Evolutionary conservation across 2,329 filamentous ascomycete genomes (phyloP).

Genomic region (Pseudogymnoascus sp.): DNA sequence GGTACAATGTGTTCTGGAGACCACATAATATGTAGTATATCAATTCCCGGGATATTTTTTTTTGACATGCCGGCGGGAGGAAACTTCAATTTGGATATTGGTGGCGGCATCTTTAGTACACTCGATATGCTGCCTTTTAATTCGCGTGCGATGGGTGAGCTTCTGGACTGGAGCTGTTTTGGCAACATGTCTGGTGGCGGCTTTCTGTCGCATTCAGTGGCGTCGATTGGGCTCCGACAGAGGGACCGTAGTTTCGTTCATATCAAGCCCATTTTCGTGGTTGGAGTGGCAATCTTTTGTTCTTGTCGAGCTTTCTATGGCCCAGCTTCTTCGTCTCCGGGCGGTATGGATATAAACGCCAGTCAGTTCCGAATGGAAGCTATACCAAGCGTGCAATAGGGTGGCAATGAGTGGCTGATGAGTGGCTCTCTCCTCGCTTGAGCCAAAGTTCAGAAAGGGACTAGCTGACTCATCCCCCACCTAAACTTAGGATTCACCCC

Average conservation of each 20-base stretch:
- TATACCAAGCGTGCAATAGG: background rate
- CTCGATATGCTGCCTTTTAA: background rate
- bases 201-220: background rate
- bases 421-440: slow-evolving; percentile 1
- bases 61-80: background rate
- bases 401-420: background rate
- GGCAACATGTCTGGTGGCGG: background rate
- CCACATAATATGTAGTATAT: background rate
- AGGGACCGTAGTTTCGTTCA: background rate
- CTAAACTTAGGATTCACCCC: slow-evolving; percentile 3
- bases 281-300: background rate
- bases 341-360: background rate
- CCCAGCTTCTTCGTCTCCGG: background rate
- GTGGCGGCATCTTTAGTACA: background rate
- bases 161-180: background rate
- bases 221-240: slow-evolving; percentile 1
- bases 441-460: slow-evolving; percentile 4
- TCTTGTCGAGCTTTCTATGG: background rate
- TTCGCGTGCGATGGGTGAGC: background rate
- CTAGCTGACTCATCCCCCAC: slow-evolving; percentile 8
- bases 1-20: background rate
- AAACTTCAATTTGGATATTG: background rate
- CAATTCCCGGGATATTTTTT: slow-evolving; percentile 21
- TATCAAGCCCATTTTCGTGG: background rate
- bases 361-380: background rate